Conservation (phyloP, 192 early-diverging fungal species). For the Phlyctochytrium planicorne region DNA sequence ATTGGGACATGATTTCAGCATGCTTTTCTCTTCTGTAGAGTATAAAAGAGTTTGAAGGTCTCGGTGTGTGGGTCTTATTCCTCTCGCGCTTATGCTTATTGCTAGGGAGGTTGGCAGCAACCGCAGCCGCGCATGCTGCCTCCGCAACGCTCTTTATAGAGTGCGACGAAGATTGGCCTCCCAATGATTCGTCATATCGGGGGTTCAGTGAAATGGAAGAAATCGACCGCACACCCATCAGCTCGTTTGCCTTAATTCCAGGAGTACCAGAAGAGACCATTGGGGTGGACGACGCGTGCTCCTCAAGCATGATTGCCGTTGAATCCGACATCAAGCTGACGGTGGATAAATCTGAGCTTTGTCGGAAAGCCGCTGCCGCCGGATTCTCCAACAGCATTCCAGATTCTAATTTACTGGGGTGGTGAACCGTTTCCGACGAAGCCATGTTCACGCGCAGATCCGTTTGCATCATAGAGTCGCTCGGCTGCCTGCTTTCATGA, state of each 20-base stretch:
- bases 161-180: neutral
- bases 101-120: neutral
- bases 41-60: conserved; percentile 57
- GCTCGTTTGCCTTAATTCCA: neutral
- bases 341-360: neutral
- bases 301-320: neutral
- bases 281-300: too few species aligned
- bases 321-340: neutral
- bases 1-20: conserved; percentile 42
- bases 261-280: neutral
- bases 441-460: too few species aligned
- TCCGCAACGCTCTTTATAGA: neutral
- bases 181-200: neutral
- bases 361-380: neutral
- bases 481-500: too few species aligned
- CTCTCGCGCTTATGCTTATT: conserved; percentile 3
- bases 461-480: too few species aligned
- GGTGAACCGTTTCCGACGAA: too few species aligned
- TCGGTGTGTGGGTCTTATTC: conserved; percentile 9
- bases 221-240: neutral
- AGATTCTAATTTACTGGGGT: too few species aligned
- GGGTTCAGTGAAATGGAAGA: neutral
- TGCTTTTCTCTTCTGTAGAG: conserved; percentile 61
- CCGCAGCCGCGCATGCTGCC: neutral
- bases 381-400: too few species aligned